phyloP scores from a whole-genome alignment of 2,329 filamentous ascomycete genomes.

The Alternaria panax region DNA sequence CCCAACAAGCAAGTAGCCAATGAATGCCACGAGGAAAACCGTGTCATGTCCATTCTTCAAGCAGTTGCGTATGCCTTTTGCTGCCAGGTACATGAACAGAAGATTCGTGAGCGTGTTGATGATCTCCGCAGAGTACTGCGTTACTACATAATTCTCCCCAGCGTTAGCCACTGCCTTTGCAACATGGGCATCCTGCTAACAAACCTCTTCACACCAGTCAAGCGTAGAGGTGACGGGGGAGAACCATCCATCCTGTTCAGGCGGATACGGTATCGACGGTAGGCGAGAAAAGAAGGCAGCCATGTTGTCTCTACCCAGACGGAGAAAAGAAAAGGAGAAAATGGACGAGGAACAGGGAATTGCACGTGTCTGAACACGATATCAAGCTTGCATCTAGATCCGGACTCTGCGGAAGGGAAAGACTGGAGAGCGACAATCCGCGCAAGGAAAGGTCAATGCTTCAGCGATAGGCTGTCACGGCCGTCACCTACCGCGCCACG shows the following conservation, averaged over 20 bases:
- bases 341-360: neutral
- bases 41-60: constrained; percentile 73
- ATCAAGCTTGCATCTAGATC: constrained; percentile 18
- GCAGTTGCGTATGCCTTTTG: constrained; percentile 78
- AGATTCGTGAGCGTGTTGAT: constrained; percentile 83
- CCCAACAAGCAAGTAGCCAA: constrained; percentile 68
- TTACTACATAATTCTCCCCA: constrained; percentile 74
- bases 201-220: constrained; percentile 82
- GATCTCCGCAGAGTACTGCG: constrained; percentile 77
- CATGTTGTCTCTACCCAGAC: constrained; percentile 20
- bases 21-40: constrained; percentile 74
- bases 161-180: constrained; percentile 9
- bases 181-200: constrained; percentile 8
- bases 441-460: constrained; percentile 15
- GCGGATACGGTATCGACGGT: constrained; percentile 58
- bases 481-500: constrained; percentile 4
- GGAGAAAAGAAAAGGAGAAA: neutral
- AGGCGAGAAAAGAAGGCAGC: constrained; percentile 48
- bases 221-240: constrained; percentile 73
- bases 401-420: constrained; percentile 25
- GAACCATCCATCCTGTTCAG: constrained; percentile 68
- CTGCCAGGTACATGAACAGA: constrained; percentile 79
- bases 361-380: neutral
- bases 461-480: constrained; percentile 4
- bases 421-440: constrained; percentile 14